A percentile compares a stretch with the other conserved stretches of the same genome.
phyloP scores from a whole-genome alignment of 257 asterid species.

The Primulina tabacum region DNA sequence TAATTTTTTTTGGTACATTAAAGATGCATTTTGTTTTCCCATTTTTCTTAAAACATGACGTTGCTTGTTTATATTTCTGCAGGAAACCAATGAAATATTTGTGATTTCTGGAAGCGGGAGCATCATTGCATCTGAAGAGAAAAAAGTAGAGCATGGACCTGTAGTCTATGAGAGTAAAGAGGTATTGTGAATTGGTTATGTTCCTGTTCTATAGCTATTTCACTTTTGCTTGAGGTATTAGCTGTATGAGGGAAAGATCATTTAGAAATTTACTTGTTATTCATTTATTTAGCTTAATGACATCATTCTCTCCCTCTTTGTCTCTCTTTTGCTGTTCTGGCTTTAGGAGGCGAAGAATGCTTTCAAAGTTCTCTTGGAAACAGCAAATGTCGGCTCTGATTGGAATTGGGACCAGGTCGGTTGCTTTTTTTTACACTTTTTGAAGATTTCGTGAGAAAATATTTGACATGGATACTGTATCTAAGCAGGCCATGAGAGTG shows the following conservation, averaged over 20 bases:
- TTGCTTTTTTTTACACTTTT: slow-evolving; percentile 22
- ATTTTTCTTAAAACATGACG: slow-evolving; percentile 11
- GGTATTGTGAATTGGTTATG: slow-evolving; percentile 42
- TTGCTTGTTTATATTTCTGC: slow-evolving; percentile 23
- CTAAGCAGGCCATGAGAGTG: slow-evolving; percentile 77
- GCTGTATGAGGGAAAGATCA: slow-evolving; percentile 13
- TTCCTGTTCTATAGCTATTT: slow-evolving; percentile 8
- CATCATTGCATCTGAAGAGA: slow-evolving; percentile 48
- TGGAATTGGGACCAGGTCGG: slow-evolving; percentile 95
- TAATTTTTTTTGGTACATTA: not conserved
- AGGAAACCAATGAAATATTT: slow-evolving; percentile 53
- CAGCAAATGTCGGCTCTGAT: slow-evolving; percentile 76
- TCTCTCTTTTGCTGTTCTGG: slow-evolving; percentile 2
- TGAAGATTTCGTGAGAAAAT: slow-evolving; percentile 16
- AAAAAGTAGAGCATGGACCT: slow-evolving; percentile 52
- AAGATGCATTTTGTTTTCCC: not conserved
- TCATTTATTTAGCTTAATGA: slow-evolving; percentile 10
- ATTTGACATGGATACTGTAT: slow-evolving; percentile 26
- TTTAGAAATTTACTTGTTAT: slow-evolving; percentile 10
- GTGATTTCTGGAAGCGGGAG: slow-evolving; percentile 43
- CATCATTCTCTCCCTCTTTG: slow-evolving; percentile 10
- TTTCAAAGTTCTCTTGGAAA: slow-evolving; percentile 71
- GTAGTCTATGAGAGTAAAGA: slow-evolving; percentile 69
- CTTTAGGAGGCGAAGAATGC: slow-evolving; percentile 82
- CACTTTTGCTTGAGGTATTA: not conserved